Conservation (phyloP, 2,329 filamentous ascomycete genomes). For the Penicillium polonicum region DNA sequence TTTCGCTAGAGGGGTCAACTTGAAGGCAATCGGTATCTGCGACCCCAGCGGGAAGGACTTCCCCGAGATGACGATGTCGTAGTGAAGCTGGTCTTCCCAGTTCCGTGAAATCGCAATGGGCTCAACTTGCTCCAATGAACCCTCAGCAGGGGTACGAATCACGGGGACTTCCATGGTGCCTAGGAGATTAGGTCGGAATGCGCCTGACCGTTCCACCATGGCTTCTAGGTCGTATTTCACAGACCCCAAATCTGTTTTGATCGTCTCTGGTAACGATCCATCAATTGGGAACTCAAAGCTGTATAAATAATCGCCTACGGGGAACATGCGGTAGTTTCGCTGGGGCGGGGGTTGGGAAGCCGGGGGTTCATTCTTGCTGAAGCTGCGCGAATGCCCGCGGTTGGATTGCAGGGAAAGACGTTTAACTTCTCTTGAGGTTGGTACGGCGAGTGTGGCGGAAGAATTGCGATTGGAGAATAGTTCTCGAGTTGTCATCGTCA, state of each 20-base stretch:
- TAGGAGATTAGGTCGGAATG: conserved; percentile 84
- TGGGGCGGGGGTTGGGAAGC: conserved; percentile 60
- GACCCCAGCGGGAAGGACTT: conserved; percentile 90
- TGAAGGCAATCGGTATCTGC: conserved; percentile 89
- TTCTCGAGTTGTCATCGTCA: conserved; percentile 35
- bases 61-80: conserved; percentile 93
- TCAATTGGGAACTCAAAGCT: conserved; percentile 82
- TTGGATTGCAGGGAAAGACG: conserved; percentile 76
- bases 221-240: conserved; percentile 88
- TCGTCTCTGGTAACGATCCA: conserved; percentile 75
- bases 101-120: conserved; percentile 90
- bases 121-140: conserved; percentile 85
- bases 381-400: conserved; percentile 78
- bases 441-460: conserved; percentile 44
- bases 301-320: conserved; percentile 70
- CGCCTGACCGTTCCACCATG: conserved; percentile 78
- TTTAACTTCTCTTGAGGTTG: conserved; percentile 54
- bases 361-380: conserved; percentile 72
- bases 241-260: conserved; percentile 78
- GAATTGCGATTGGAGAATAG: conserved; percentile 43
- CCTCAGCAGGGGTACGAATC: conserved; percentile 80
- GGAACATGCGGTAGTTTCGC: conserved; percentile 83
- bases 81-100: conserved; percentile 94
- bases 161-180: conserved; percentile 79
- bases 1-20: conserved; percentile 87